Evolutionary conservation across 2,329 filamentous ascomycete genomes (phyloP).

Genomic region (Epichloe bromicola): DNA sequence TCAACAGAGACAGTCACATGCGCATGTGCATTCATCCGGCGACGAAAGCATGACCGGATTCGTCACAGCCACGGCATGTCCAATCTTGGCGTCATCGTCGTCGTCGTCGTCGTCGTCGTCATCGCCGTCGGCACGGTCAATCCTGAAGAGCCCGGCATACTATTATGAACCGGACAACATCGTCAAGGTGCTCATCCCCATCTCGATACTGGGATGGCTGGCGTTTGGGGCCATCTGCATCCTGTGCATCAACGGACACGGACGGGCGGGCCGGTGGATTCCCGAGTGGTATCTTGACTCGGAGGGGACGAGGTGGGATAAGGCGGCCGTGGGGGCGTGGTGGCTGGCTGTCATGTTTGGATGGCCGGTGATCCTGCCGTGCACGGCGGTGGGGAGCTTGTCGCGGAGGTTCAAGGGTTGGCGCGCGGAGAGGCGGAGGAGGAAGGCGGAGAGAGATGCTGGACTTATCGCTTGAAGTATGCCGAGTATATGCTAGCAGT

Average conservation of each 20-base stretch:
- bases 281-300: slow-evolving; percentile 22
- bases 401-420: slow-evolving; percentile 37
- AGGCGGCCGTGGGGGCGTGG: slow-evolving; percentile 14
- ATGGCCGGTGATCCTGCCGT: slow-evolving; percentile 49
- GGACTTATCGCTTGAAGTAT: background rate
- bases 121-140: background rate
- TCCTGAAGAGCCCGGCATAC: background rate
- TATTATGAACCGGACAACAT: slow-evolving; percentile 1
- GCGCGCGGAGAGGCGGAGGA: slow-evolving; percentile 23
- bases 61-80: background rate
- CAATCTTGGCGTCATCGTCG: background rate
- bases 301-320: slow-evolving; percentile 9
- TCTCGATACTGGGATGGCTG: slow-evolving; percentile 17
- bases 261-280: slow-evolving; percentile 18
- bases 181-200: slow-evolving; percentile 10
- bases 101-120: background rate
- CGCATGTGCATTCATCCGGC: too few relatives aligned
- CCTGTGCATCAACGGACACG: slow-evolving; percentile 18
- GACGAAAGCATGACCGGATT: background rate
- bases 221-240: slow-evolving; percentile 19
- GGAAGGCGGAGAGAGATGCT: slow-evolving; percentile 28
- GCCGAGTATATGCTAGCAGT: background rate
- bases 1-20: background rate
- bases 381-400: slow-evolving; percentile 65
- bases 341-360: slow-evolving; percentile 17